A percentile compares a stretch with the other conserved stretches of the same genome.
Conservation (phyloP, 345 rosid genomes). For the Eucalyptus globulus region DNA sequence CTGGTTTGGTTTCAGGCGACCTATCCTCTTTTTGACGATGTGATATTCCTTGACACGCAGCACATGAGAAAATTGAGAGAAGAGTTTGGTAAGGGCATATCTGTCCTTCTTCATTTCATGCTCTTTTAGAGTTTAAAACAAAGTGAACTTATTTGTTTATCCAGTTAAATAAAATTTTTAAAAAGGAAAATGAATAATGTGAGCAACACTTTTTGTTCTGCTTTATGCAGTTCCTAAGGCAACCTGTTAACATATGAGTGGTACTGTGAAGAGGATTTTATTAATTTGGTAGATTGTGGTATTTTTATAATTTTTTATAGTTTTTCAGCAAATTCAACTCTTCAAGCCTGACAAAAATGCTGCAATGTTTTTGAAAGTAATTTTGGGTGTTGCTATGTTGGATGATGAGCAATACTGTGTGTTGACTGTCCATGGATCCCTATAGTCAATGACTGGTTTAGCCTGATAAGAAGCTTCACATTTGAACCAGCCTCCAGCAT, state of each 20-base stretch:
- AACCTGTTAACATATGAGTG: background rate
- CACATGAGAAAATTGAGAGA: constrained; percentile 63
- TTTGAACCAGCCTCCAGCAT: background rate
- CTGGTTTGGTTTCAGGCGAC: constrained; percentile 34
- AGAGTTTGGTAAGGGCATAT: constrained; percentile 57
- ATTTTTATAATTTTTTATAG: background rate
- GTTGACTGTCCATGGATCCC: background rate
- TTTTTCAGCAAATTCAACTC: background rate
- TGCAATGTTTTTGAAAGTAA: background rate
- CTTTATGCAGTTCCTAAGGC: background rate
- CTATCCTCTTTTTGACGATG: constrained; percentile 52
- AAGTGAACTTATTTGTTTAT: background rate
- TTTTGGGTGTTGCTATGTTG: background rate
- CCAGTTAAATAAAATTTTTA: background rate
- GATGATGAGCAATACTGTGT: background rate
- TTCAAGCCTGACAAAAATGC: background rate
- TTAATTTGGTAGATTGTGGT: background rate
- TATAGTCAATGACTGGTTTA: background rate
- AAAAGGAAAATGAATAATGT: background rate
- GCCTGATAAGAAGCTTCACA: background rate
- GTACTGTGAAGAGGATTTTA: background rate
- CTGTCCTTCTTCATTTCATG: background rate
- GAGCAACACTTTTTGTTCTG: background rate
- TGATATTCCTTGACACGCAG: constrained; percentile 36
- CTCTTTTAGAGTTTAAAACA: background rate